phyloP scores from a whole-genome alignment of 108 stramenopile genomes.

The Parietichytrium sp. region DNA sequence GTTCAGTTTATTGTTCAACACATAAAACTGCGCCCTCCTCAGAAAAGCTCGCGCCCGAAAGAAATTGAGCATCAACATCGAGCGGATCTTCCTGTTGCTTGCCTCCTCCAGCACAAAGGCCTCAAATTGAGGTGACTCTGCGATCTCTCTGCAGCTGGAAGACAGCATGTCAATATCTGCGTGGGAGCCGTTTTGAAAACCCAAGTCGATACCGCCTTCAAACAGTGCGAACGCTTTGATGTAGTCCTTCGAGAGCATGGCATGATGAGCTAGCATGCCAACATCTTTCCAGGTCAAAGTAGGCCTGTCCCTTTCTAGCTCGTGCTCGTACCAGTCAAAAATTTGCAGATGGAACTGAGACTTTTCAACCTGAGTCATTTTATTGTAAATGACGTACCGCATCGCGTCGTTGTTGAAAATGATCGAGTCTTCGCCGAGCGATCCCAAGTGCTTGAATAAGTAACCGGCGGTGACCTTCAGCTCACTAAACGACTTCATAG shows the following conservation, averaged over 20 bases:
- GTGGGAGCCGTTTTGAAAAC: too few species aligned
- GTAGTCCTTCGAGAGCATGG: slow-evolving; percentile 16
- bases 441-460: background rate
- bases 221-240: slow-evolving; percentile 30
- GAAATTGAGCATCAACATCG: too few species aligned
- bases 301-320: background rate
- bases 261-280: background rate
- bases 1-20: too few species aligned
- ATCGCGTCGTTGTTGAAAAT: background rate
- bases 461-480: too few species aligned
- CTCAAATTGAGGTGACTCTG: too few species aligned
- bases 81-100: too few species aligned
- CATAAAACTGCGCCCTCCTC: too few species aligned
- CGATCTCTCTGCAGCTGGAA: too few species aligned
- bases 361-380: slow-evolving; percentile 16
- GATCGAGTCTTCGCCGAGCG: background rate
- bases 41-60: too few species aligned
- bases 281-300: background rate
- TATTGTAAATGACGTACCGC: background rate
- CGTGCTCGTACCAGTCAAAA: slow-evolving; percentile 20
- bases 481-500: too few species aligned
- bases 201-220: background rate
- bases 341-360: background rate
- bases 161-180: too few species aligned
- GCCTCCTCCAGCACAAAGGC: too few species aligned